Percentiles rank a stretch among this genome's conserved stretches.
phyloP scores from a whole-genome alignment of 2,329 filamentous ascomycete genomes.

The Colletotrichum sp. region DNA sequence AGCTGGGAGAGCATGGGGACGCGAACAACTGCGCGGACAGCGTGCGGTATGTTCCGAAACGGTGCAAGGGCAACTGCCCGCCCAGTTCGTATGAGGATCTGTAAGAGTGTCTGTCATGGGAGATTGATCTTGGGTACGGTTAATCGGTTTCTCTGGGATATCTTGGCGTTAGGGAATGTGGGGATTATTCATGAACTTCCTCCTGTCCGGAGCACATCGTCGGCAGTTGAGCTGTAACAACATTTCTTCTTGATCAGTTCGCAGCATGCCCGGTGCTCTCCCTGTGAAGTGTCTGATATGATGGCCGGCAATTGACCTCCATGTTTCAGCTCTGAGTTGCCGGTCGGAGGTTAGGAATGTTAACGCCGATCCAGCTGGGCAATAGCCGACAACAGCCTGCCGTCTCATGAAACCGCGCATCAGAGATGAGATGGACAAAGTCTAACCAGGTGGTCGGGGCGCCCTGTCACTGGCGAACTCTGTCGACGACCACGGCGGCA shows the following conservation, averaged over 20 bases:
- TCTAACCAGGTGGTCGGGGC: not conserved
- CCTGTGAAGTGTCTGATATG: not conserved
- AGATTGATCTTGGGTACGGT: not conserved
- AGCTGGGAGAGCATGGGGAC: conserved; percentile 39
- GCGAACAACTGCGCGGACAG: conserved; percentile 42
- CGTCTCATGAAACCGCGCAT: not conserved
- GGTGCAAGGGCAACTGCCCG: conserved; percentile 21
- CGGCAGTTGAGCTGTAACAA: not conserved
- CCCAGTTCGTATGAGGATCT: conserved; percentile 1
- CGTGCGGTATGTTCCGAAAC: conserved; percentile 47
- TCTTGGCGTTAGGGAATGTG: not conserved
- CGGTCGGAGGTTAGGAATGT: not conserved
- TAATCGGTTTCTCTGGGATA: not conserved
- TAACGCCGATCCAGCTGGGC: not conserved
- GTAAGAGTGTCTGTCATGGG: not conserved
- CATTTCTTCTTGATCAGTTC: not conserved
- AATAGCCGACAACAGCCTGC: not conserved
- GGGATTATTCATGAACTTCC: not conserved
- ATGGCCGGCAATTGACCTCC: not conserved
- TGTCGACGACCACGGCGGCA: not conserved
- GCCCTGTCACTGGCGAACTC: not conserved
- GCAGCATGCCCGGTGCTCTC: not conserved
- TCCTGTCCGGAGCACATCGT: not conserved
- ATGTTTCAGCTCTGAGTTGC: not conserved
- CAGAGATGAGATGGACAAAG: not conserved